Percentiles rank a stretch among this genome's conserved stretches.
Evolutionary conservation across 768 basidiomycete species (phyloP).

Genomic region (Coprinellus micaceus): DNA sequence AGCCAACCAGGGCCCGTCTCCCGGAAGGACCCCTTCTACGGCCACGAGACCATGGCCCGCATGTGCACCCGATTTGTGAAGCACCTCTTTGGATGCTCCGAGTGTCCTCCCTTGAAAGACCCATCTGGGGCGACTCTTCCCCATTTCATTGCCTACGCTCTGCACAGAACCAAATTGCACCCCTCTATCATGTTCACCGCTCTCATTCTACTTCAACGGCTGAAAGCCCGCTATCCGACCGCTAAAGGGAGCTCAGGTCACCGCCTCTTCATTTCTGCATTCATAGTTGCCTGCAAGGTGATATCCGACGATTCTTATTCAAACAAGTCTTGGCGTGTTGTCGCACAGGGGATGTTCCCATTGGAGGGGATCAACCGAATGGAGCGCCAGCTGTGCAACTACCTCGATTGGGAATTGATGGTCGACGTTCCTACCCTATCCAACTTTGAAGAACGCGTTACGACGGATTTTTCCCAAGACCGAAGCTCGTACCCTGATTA

Average conservation of each 20-base stretch:
- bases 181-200: slow-evolving; percentile 58
- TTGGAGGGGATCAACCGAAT: slow-evolving; percentile 85
- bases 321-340: slow-evolving; percentile 6
- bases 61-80: slow-evolving; percentile 69
- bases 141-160: slow-evolving; percentile 69
- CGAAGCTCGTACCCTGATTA: slow-evolving; percentile 60
- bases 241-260: slow-evolving; percentile 80
- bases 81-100: slow-evolving; percentile 73
- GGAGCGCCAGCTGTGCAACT: slow-evolving; percentile 79
- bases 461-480: slow-evolving; percentile 11
- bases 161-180: slow-evolving; percentile 54
- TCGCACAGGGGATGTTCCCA: not conserved
- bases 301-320: slow-evolving; percentile 1
- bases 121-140: slow-evolving; percentile 54
- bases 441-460: no score
- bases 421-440: slow-evolving; percentile 30
- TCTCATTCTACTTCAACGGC: slow-evolving; percentile 46
- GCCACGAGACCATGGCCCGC: no score
- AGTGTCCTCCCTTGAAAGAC: slow-evolving; percentile 60
- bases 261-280: slow-evolving; percentile 64
- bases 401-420: slow-evolving; percentile 77
- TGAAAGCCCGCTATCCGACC: slow-evolving; percentile 74
- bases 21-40: not conserved
- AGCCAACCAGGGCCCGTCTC: not conserved
- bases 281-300: not conserved